These are phyloP conservation scores for Fraxinus excelsior DNA, from an alignment of 257 asterid species.

Conservation along the genomic window DNA sequence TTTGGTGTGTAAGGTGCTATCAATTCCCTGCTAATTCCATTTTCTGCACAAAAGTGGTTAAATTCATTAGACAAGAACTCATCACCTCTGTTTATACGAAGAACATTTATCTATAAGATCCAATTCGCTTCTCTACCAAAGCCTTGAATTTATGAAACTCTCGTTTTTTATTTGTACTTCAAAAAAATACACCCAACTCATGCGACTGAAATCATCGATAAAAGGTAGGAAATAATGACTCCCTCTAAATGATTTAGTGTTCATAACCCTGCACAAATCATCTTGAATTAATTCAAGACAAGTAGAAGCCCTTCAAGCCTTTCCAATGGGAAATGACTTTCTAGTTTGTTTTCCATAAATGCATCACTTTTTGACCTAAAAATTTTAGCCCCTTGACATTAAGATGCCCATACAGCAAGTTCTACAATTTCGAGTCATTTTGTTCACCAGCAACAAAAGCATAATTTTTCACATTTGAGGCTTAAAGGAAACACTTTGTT, in stretches of 20 bases:
- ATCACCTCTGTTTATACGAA: background rate
- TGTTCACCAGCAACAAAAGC: no score
- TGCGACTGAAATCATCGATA: conserved; percentile 1
- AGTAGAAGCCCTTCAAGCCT: no score
- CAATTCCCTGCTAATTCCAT: background rate
- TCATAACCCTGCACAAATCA: background rate
- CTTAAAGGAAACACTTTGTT: conserved; percentile 10
- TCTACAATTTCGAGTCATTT: conserved; percentile 6
- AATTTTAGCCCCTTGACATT: background rate
- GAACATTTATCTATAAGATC: background rate
- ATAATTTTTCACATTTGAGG: background rate
- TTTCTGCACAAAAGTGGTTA: background rate
- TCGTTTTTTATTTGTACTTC: background rate
- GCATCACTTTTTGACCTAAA: background rate
- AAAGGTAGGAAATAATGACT: background rate
- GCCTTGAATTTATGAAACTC: background rate
- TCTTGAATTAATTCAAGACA: no score
- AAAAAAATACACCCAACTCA: conserved; percentile 24
- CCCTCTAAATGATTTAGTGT: background rate
- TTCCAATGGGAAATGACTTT: no score
- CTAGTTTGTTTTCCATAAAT: no score
- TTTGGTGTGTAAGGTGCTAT: background rate
- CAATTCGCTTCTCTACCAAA: background rate
- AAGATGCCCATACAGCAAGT: conserved; percentile 23
- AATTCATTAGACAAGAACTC: background rate